These are phyloP conservation scores for Eucalyptus pauciflora DNA, from an alignment of 345 rosid genomes.

Conservation along the genomic window DNA sequence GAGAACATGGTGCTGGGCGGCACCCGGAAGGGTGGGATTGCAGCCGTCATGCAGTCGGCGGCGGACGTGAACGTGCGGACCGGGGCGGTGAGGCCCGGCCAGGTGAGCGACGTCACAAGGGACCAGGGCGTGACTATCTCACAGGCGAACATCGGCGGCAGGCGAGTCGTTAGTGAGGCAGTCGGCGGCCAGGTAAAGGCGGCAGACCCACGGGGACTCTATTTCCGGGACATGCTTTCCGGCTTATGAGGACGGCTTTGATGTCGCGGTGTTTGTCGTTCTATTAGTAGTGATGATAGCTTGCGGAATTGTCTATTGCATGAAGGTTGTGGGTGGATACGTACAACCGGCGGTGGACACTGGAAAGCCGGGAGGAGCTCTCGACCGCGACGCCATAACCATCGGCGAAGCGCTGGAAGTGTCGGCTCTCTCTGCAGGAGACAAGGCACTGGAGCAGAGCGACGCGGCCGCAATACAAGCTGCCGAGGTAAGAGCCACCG, in stretches of 20 bases:
- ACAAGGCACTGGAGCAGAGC: slow-evolving; percentile 73
- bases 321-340: background rate
- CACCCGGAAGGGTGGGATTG: slow-evolving; percentile 8
- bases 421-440: slow-evolving; percentile 52
- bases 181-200: slow-evolving; percentile 19
- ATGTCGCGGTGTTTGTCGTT: background rate
- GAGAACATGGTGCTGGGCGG: slow-evolving; percentile 16
- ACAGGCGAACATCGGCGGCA: background rate
- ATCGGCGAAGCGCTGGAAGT: slow-evolving; percentile 79
- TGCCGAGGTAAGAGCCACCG: slow-evolving; percentile 80
- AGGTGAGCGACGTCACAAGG: background rate
- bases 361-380: background rate
- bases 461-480: slow-evolving; percentile 87
- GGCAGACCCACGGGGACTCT: accelerated
- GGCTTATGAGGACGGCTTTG: background rate
- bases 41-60: slow-evolving; percentile 27
- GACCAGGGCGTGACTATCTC: slow-evolving; percentile 1
- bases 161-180: slow-evolving; percentile 1
- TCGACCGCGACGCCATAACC: slow-evolving; percentile 8
- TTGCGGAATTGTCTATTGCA: background rate
- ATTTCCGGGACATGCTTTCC: background rate
- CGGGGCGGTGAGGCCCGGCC: slow-evolving; percentile 1
- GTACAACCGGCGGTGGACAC: background rate
- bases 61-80: slow-evolving; percentile 12
- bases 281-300: background rate